A percentile compares a stretch with the other conserved stretches of the same genome.
Conservation (phyloP, 139 green algal species). For the Choricystis sp. region DNA sequence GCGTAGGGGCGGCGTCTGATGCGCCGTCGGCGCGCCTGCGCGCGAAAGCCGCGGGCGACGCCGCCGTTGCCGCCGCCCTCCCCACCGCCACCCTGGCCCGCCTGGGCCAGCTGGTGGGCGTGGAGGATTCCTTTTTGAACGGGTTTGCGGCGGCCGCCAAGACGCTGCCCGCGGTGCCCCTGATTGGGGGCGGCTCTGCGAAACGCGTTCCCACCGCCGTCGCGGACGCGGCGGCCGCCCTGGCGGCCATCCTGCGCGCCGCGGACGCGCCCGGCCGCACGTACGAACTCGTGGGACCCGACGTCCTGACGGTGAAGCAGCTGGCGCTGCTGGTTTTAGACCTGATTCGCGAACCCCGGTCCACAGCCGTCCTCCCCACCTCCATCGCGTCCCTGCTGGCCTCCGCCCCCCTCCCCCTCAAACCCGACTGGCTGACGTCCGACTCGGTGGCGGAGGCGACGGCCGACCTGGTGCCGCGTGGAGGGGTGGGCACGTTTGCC, state of each 20-base stretch:
- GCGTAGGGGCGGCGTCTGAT: constrained; percentile 41
- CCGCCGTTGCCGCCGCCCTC: constrained; percentile 22
- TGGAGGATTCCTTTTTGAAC: constrained; percentile 87
- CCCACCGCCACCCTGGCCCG: constrained; percentile 55
- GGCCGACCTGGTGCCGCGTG: constrained; percentile 6
- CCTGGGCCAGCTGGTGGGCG: constrained; percentile 59
- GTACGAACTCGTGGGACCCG: constrained; percentile 72
- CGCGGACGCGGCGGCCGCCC: constrained; percentile 43
- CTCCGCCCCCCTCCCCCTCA: constrained; percentile 39
- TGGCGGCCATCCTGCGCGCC: constrained; percentile 36
- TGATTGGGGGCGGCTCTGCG: constrained; percentile 53
- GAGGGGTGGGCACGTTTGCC: constrained; percentile 27
- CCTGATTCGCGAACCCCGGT: constrained; percentile 29
- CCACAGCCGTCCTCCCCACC: constrained; percentile 13
- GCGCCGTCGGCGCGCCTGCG: constrained; percentile 44
- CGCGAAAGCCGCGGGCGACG: constrained; percentile 63
- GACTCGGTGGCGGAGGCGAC: not conserved
- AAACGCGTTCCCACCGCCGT: constrained; percentile 47
- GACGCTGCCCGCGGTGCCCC: constrained; percentile 38
- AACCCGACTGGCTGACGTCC: constrained; percentile 23
- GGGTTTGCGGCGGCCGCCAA: constrained; percentile 44
- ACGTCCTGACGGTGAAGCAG: constrained; percentile 45
- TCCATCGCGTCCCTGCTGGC: constrained; percentile 9
- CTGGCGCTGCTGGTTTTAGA: constrained; percentile 20
- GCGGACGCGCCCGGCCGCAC: constrained; percentile 48